Base-by-base conservation (phyloP, 2,329 filamentous ascomycete species). In the Allantophomopsis cytisporea region DNA sequence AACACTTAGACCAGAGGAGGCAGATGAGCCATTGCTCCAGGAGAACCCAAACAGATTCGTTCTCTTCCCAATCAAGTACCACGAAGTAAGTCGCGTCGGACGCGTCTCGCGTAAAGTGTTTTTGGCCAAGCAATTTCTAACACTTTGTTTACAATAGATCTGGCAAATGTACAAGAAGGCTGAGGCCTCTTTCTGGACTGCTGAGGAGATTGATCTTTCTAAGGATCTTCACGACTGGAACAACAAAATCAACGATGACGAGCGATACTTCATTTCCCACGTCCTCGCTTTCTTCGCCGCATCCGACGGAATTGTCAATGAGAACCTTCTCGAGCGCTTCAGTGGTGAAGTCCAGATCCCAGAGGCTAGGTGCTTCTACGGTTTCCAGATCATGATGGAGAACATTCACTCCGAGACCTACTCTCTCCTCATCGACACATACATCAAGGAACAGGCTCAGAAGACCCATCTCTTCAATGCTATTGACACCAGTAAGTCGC, bases 101-200 rank as follows among this genome's bases (percentile, higher is more conserved):
- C 52, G 65, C 68, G 65, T 48, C 62, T 51, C 82, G 82, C 79
- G 80, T 85, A 71, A 71, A 82, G 71, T 80, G 71, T 54, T 52
- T 54, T 39, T 33, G 4, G 43, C 47, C 36, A 42, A 33, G 53
- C 64, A 71, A 58, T 73, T 58, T 41, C 41, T 45, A 41, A 45
- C 46, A 38, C n/a, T 45, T 43, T 37, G 16, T 42, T 34, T 39
- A 39, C 45, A 48, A 59, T 53, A 95, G 88, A 93, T 95, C 64
- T 98, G 91, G 91, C 89, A 96, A 65, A 96, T 96, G 89, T 98
- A 98, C 78, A 98, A 98, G 79, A 96, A 96, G 71, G 88, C 88
- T 50, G 89, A 98, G 64, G 91, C 91, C 39, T 96, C 91, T 34
- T 98, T 98, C 80, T 98, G 91, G 91, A 98, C 91, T 33, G 91